A percentile compares a stretch with the other conserved stretches of the same genome.
These are phyloP conservation scores for Tympanopsis confertula DNA, from an alignment of 2,329 filamentous ascomycete genomes.

Conservation along the genomic window DNA sequence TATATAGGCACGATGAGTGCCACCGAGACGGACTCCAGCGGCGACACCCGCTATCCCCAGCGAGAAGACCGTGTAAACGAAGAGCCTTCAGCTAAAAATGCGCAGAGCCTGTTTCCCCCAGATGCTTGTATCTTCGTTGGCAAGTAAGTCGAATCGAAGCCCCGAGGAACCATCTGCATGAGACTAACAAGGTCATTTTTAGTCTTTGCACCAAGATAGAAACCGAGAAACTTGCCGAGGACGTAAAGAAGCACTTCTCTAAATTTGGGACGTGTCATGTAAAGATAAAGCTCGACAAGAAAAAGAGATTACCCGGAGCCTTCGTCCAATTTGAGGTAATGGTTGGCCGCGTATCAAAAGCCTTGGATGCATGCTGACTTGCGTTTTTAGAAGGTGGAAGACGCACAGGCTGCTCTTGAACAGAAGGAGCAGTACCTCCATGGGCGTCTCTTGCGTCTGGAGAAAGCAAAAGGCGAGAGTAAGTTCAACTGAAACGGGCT, in stretches of 20 bases:
- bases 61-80: too few species aligned
- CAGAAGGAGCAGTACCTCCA: neutral
- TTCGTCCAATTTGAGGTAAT: constrained; percentile 1
- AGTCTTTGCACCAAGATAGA: neutral
- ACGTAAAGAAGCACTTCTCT: neutral
- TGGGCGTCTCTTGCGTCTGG: neutral
- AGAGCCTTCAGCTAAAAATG: neutral
- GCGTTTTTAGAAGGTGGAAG: neutral
- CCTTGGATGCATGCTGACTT: too few species aligned
- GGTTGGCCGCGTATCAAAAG: too few species aligned
- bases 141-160: neutral
- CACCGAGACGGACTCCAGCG: too few species aligned
- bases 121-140: constrained; percentile 1
- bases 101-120: neutral
- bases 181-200: too few species aligned
- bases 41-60: too few species aligned
- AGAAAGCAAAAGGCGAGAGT: neutral
- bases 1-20: too few species aligned
- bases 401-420: neutral
- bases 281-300: neutral
- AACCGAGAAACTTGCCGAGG: neutral
- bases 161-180: too few species aligned
- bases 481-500: too few species aligned
- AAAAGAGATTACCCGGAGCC: neutral
- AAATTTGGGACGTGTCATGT: neutral